Evolutionary conservation across 2,329 filamentous ascomycete genomes (phyloP).

Genomic region (Neophaeococcomyces mojaviensis): DNA sequence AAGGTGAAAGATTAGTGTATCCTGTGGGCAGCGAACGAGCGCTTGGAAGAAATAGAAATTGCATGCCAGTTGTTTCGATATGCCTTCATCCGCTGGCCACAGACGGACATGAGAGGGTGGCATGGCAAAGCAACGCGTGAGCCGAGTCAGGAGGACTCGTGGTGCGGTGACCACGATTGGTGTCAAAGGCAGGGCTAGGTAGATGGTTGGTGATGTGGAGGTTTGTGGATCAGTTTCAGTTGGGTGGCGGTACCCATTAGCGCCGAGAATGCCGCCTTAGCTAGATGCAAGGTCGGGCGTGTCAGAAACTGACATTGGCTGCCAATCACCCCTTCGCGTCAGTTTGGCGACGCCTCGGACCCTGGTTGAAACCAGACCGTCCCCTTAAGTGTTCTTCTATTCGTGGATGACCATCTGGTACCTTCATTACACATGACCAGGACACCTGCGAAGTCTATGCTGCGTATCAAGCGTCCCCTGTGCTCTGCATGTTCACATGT

Average conservation of each 20-base stretch:
- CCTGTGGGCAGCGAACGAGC: slow-evolving; percentile 4
- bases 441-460: not conserved
- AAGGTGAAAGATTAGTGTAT: slow-evolving; percentile 7
- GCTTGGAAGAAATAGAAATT: slow-evolving; percentile 10
- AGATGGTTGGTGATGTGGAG: slow-evolving; percentile 8
- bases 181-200: not conserved
- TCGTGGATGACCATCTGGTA: not conserved
- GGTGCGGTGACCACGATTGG: slow-evolving; percentile 5
- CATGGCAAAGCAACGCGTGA: slow-evolving; percentile 6
- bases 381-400: not conserved
- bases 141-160: slow-evolving; percentile 6
- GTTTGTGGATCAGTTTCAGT: slow-evolving; percentile 4
- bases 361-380: slow-evolving; percentile 4
- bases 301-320: slow-evolving; percentile 3
- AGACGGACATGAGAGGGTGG: slow-evolving; percentile 2
- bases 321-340: slow-evolving; percentile 7
- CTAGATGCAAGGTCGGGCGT: slow-evolving; percentile 7
- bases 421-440: not conserved
- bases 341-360: slow-evolving; percentile 6
- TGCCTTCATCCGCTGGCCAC: slow-evolving; percentile 3
- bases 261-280: slow-evolving; percentile 9
- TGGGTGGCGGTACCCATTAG: slow-evolving; percentile 1
- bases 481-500: not conserved
- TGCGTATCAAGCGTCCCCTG: not conserved
- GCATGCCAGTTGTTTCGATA: slow-evolving; percentile 9